These are phyloP conservation scores for Hypomyces perniciosus DNA, from an alignment of 2,329 filamentous ascomycete genomes.

Conservation along the genomic window DNA sequence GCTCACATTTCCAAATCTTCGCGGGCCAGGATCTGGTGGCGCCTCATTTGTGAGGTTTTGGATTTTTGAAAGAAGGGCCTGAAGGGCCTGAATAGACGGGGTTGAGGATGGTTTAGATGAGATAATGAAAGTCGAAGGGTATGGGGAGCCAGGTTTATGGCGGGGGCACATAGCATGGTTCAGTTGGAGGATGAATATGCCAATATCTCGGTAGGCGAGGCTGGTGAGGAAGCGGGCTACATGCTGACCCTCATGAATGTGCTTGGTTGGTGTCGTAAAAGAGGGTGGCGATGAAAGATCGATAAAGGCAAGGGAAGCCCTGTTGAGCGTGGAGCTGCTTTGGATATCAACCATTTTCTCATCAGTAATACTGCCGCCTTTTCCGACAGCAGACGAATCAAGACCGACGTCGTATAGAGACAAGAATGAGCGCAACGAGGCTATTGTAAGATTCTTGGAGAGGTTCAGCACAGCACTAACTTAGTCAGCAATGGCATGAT, in stretches of 20 bases:
- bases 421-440: too few species aligned
- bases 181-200: conserved; percentile 81
- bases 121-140: conserved; percentile 36
- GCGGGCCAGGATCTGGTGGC: conserved; percentile 77
- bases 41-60: conserved; percentile 66
- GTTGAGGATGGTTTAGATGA: conserved; percentile 34
- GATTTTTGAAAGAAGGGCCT: conserved; percentile 59
- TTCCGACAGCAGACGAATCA: too few species aligned
- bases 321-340: not conserved
- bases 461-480: too few species aligned
- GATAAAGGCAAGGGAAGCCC: conserved; percentile 39
- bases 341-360: too few species aligned
- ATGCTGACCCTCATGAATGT: conserved; percentile 79
- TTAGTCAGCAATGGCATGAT: too few species aligned
- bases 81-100: conserved; percentile 57
- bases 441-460: too few species aligned
- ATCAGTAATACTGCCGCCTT: too few species aligned
- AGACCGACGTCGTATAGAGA: too few species aligned
- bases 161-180: conserved; percentile 80
- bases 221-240: conserved; percentile 74
- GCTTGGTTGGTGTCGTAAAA: conserved; percentile 68
- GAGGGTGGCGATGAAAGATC: conserved; percentile 37
- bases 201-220: conserved; percentile 80
- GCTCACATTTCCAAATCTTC: conserved; percentile 86
- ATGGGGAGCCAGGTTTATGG: conserved; percentile 32